A percentile compares a stretch with the other conserved stretches of the same genome.
Evolutionary conservation across 108 stramenopile species (phyloP).

Genomic region (Skeletonema marinoi): DNA sequence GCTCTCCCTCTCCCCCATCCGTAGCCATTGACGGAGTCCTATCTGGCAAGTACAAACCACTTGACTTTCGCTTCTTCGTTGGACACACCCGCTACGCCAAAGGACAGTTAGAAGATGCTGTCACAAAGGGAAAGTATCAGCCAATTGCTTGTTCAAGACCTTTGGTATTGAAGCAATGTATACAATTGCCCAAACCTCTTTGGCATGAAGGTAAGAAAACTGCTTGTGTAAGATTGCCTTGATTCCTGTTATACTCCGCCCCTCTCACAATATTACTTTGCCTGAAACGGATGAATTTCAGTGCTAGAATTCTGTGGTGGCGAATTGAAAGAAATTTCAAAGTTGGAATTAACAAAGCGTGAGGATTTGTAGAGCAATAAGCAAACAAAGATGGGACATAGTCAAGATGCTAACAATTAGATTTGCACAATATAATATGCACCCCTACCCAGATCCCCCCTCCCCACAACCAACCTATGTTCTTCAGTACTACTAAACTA

Average conservation of each 20-base stretch:
- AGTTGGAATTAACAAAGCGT: constrained; percentile 69
- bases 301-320: constrained; percentile 81
- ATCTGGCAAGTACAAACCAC: constrained; percentile 64
- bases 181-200: constrained; percentile 81
- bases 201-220: constrained; percentile 76
- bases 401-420: no score
- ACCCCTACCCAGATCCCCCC: neutral
- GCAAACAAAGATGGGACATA: neutral
- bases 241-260: neutral
- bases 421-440: neutral
- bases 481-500: no score
- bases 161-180: constrained; percentile 85
- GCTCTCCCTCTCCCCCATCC: neutral
- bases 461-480: no score
- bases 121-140: constrained; percentile 68
- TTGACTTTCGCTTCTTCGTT: constrained; percentile 87
- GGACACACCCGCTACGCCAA: constrained; percentile 60
- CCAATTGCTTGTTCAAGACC: constrained; percentile 77
- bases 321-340: constrained; percentile 67
- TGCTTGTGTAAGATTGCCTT: neutral
- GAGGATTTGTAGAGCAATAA: constrained; percentile 51
- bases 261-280: neutral
- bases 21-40: constrained; percentile 73
- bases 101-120: constrained; percentile 53
- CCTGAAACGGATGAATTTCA: constrained; percentile 1